A percentile compares a stretch with the other conserved stretches of the same genome.
Evolutionary conservation across 148 eudicot genomes (phyloP).

Genomic region (Amaranthus hypochondriacus): DNA sequence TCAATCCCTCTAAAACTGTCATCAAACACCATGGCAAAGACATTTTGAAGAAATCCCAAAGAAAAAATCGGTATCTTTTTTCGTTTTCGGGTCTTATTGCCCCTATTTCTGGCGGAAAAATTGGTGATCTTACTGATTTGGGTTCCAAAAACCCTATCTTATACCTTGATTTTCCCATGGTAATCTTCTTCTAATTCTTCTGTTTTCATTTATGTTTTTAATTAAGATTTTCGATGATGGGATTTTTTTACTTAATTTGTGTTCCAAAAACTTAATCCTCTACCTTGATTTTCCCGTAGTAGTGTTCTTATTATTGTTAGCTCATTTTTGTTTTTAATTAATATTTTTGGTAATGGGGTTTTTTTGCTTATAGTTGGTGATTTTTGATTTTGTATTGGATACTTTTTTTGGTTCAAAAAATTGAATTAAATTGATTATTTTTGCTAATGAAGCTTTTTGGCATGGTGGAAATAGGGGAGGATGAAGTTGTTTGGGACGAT

Average conservation of each 20-base stretch:
- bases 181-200: constrained; percentile 5
- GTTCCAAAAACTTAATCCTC: background rate
- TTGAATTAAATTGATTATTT: background rate
- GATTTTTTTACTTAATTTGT: background rate
- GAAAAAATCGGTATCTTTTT: constrained; percentile 73
- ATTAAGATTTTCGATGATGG: background rate
- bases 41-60: constrained; percentile 65
- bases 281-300: background rate
- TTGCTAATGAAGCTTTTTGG: background rate
- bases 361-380: background rate
- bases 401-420: background rate
- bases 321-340: constrained; percentile 8
- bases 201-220: constrained; percentile 6
- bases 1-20: constrained; percentile 56
- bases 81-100: constrained; percentile 75
- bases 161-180: constrained; percentile 82
- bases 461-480: constrained; percentile 46
- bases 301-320: too few species aligned
- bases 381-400: background rate
- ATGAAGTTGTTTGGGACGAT: constrained; percentile 93
- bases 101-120: constrained; percentile 75
- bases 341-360: background rate
- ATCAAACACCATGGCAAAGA: constrained; percentile 76
- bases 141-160: constrained; percentile 81
- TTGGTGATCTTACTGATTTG: constrained; percentile 74